Evolutionary conservation across 192 early-diverging fungal species (phyloP).

Genomic region (Linnemannia exigua): DNA sequence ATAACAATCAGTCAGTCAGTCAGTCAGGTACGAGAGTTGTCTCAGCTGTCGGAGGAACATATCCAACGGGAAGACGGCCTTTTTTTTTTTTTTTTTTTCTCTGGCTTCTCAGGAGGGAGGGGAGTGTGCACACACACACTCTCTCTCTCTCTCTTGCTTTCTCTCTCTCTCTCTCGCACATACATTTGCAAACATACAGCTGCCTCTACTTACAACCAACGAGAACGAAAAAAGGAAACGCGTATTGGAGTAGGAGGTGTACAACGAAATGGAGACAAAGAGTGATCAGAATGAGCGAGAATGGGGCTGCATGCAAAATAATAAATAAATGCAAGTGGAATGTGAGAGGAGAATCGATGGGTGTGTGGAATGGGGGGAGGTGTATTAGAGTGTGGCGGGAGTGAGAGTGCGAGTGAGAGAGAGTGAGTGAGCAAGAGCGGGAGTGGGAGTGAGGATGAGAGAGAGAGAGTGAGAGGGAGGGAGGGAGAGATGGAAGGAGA

Average conservation of each 20-base stretch:
- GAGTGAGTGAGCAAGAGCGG: neutral
- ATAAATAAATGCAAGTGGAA: neutral
- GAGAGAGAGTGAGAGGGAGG: neutral
- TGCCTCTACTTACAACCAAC: slow-evolving; percentile 6
- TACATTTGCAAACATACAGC: neutral
- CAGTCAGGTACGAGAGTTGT: neutral
- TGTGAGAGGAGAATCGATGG: neutral
- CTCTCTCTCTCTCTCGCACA: too few relatives aligned
- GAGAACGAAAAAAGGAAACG: neutral
- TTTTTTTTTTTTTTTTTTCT: slow-evolving; percentile 10
- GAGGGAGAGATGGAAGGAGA: too few relatives aligned
- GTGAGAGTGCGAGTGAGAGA: neutral
- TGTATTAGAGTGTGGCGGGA: neutral
- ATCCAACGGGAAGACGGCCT: neutral
- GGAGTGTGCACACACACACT: neutral
- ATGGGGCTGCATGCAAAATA: neutral
- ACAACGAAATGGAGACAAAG: neutral
- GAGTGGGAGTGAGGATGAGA: neutral
- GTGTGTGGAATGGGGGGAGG: neutral
- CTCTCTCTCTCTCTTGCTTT: too few relatives aligned
- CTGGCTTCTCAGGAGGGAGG: neutral
- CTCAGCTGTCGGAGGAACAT: slow-evolving; percentile 1
- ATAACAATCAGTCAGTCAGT: neutral
- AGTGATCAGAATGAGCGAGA: neutral
- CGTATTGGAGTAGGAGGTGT: too few relatives aligned